A percentile compares a stretch with the other conserved stretches of the same genome.
phyloP scores from a whole-genome alignment of 805 yeast species.

The Candida pini region DNA sequence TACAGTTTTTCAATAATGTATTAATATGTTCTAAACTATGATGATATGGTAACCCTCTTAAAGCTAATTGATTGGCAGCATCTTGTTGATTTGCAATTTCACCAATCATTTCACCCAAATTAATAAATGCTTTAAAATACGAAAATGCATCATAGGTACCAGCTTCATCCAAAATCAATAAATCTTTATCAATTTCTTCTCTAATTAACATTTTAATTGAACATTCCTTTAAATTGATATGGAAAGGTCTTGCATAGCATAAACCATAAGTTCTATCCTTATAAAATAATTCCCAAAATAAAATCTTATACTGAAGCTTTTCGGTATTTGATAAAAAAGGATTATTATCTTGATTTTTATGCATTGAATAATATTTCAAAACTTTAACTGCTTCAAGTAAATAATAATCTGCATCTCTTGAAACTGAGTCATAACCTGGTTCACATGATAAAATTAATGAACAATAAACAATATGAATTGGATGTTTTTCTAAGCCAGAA shows the following conservation, averaged over 20 bases:
- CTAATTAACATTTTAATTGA: slow-evolving; percentile 1
- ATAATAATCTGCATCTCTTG: background rate
- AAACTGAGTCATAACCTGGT: slow-evolving; percentile 46
- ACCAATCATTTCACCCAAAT: slow-evolving; percentile 1
- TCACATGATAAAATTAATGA: slow-evolving; percentile 3
- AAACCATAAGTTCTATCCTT: slow-evolving; percentile 36
- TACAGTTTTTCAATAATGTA: slow-evolving; percentile 1
- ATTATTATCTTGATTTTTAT: slow-evolving; percentile 33
- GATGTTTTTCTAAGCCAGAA: slow-evolving; percentile 4
- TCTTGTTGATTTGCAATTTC: slow-evolving; percentile 3
- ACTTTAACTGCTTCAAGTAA: slow-evolving; percentile 54
- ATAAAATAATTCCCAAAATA: slow-evolving; percentile 68
- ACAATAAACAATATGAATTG: slow-evolving; percentile 4
- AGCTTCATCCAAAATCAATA: background rate
- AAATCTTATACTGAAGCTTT: slow-evolving; percentile 47
- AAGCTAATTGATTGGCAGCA: background rate
- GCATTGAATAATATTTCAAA: slow-evolving; percentile 68
- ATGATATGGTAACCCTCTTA: slow-evolving; percentile 1
- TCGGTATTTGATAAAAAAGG: slow-evolving; percentile 3
- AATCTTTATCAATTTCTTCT: background rate
- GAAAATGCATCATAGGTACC: background rate
- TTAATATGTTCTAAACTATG: slow-evolving; percentile 1
- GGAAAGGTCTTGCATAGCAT: background rate
- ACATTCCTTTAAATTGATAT: slow-evolving; percentile 1
- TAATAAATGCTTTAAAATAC: slow-evolving; percentile 2